Evolutionary conservation across 345 rosid species (phyloP), one percentile per base, ranked within the genome.

Genomic region (Citrus glauca): DNA sequence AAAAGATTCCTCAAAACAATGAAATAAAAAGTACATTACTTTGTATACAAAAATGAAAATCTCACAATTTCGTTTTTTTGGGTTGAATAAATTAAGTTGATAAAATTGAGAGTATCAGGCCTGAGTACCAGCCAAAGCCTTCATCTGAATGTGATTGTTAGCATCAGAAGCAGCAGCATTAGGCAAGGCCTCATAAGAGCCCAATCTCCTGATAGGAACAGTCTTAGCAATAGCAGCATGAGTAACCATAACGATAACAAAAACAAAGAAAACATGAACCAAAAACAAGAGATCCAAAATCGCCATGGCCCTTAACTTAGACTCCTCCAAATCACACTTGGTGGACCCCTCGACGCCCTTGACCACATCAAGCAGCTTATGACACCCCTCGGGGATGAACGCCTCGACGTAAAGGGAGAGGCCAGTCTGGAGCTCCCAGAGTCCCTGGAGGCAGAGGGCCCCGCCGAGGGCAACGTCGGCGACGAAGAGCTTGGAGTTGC

Each of bases 301-400:
- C 1, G 99, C 94, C 71, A 90, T 90, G 9, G 98, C 99, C 48
- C 99, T 82, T 45, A 94, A 76, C 85, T 85, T 85, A 2, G 97
- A 90, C 62, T 90, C 98, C 27, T 89, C 93, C 1, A 91, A 79
- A 80, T 91, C 99, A 78, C 99, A 94, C 72, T 89, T 81, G 9
- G 98, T 96, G 1, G 98, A 94, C 4, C 99, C 92, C 73, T 94
- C 98, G 0, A 91, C 94, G 5, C 97, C 97, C 4, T 84, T 82
- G 50, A 86, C 84, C 56, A 94, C 97, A 74, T 92, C 97, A 17
- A 96, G 88, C 82, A 92, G 71, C 77, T 82, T 81, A 63, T 96
- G 97, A 59, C 98, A 96, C 1, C 98, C 98, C 24, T 91, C 95
- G 0, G 99, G 99, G 22, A 96, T 94, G 59, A 94, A 94, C 1